Evolutionary conservation across 768 basidiomycete species (phyloP).

Genomic region (Guyanaporus albipodus): DNA sequence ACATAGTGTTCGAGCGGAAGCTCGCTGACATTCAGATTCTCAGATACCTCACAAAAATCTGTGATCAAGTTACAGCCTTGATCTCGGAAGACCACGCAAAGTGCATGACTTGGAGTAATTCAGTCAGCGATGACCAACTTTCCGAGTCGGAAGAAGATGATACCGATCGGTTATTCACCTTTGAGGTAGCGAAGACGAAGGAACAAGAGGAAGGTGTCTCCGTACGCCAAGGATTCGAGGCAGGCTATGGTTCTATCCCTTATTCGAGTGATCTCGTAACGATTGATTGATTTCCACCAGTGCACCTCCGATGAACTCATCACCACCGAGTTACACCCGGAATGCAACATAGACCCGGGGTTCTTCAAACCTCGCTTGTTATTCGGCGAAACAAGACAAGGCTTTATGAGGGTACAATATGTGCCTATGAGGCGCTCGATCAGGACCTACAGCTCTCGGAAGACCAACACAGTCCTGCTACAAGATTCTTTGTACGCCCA

Average conservation of each 20-base stretch:
- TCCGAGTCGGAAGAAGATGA: slow-evolving; percentile 35
- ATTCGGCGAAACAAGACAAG: slow-evolving; percentile 42
- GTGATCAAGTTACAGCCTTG: slow-evolving; percentile 50
- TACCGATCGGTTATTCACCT: slow-evolving; percentile 51
- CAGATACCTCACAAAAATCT: slow-evolving; percentile 57
- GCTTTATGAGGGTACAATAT: slow-evolving; percentile 34
- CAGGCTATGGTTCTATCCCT: slow-evolving; percentile 12
- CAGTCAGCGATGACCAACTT: slow-evolving; percentile 24
- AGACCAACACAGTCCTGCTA: slow-evolving; percentile 12
- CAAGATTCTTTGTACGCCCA: slow-evolving; percentile 24
- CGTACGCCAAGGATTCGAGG: slow-evolving; percentile 44
- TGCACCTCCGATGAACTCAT: slow-evolving; percentile 19
- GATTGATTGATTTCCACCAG: neutral
- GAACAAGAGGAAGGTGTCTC: slow-evolving; percentile 54
- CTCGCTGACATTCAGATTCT: neutral
- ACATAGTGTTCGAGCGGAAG: neutral
- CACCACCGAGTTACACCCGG: slow-evolving; percentile 15
- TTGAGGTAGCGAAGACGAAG: slow-evolving; percentile 52
- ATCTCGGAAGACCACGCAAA: slow-evolving; percentile 45
- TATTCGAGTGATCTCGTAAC: neutral
- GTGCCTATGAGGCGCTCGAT: slow-evolving; percentile 15
- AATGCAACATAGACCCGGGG: slow-evolving; percentile 18
- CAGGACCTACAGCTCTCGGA: slow-evolving; percentile 6
- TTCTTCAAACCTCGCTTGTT: slow-evolving; percentile 33
- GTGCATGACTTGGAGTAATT: slow-evolving; percentile 42